Base-by-base conservation (phyloP, 768 basidiomycete species). In the Lactarius hatsudake region DNA sequence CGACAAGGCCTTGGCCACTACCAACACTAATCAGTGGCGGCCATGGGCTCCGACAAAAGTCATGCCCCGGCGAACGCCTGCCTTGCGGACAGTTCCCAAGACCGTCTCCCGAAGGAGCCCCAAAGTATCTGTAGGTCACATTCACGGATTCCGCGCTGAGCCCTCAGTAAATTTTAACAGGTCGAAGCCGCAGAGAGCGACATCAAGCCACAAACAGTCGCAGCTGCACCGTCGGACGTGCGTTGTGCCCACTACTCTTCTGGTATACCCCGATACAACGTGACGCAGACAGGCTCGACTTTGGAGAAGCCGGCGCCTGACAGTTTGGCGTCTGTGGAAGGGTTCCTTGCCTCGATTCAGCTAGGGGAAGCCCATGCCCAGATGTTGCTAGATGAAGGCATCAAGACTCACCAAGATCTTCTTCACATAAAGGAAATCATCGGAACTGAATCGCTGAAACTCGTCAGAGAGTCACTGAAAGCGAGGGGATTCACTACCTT, bases 401-500 rank as follows among this genome's bases (percentile, higher is more conserved):
- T 64, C 54, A 59, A 58, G 30, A 42, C 63, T 3, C 30, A 36
- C 20, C 54, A 40, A 32, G 63, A 64, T n/a, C 38, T 55, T 9
- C n/a, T 45, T 23, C 55, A 26, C 18, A 30, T 64, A 18, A 26
- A 23, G 32, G 63, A 56, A 23, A 64, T 59, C 28, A 6, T 20
- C 20, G 55, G 56, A 61, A 30, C 43, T 1, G 38, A n/a, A n/a
- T 23, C 26, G 10, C 30, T 64, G n/a, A 57, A 23, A 13, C 30
- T 40, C 54, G 26, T 63, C 53, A 51, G 34, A 17, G 61, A 51
- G 1, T 36, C 62, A 10, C 26, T 55, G 32, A 63, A 36, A 23
- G 28, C 20, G 30, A 64, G 56, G 32, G 56, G 63, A 10, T 64
- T 59, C 42, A 57, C 63, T 10, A 64, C 43, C 10, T 64, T 64